Evolutionary conservation across 116 monocot species (phyloP), one percentile per base, ranked within the genome.

Genomic region (Posidonia oceanica): DNA sequence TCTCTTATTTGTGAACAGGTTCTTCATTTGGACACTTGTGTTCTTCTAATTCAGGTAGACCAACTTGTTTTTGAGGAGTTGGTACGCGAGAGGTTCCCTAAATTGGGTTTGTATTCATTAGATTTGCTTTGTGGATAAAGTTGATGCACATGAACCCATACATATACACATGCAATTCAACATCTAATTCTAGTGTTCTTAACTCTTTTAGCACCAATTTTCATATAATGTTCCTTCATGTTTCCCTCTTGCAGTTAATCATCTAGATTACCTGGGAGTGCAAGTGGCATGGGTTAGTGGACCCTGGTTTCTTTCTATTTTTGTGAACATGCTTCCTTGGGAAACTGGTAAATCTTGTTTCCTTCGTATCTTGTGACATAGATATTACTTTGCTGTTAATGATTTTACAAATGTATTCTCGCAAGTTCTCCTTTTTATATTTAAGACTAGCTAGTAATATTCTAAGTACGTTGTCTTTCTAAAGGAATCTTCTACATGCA

Each of bases 261-360:
- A 97, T 85, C 78, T 97, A 40, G 92, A 97, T 80, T 97, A 77
- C 75, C 83, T 97, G 29, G 97, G 97, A 17, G 92, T 97, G 61
- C 83, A 97, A 75, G 85, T 97, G 40, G 89, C 89, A 76, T 97
- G 97, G 97, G 87, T 97, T 61, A 85, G 91, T 63, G 97, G 97
- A 77, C 92, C 97, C 5, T 97, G 97, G 97, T 92, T 97, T 78
- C 97, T 97, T 68, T 89, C 97, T 23, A 97, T 97, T 70, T 97
- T 92, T 54, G 85, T 97, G 63, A 97, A 97, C 73, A 85, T 91
- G 83, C 97, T 97, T 82, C 97, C 97, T 12, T 97, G 97, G 97
- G 97, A 97, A 97, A 97, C 81, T 81, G 97, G 97, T 97, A 78
- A 81, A 72, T 78, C 87, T 71, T 82, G 75, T 48, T 76, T 80